These are phyloP conservation scores for Spizellomyces sp. DNA, from an alignment of 192 early-diverging fungal species.

Conservation along the genomic window DNA sequence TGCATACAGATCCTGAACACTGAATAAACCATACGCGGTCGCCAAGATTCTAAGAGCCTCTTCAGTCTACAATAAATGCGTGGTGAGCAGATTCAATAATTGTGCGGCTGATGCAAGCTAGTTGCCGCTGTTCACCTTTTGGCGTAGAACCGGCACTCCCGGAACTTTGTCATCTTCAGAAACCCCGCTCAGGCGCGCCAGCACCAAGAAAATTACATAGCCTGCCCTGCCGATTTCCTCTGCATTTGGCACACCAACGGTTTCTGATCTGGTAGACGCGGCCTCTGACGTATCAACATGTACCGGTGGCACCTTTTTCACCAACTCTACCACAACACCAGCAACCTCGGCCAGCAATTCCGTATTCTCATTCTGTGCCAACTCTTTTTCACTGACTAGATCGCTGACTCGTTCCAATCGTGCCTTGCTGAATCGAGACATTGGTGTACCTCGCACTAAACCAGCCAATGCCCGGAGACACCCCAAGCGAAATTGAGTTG, in stretches of 20 bases:
- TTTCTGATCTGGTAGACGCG: neutral
- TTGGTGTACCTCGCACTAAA: slow-evolving; percentile 45
- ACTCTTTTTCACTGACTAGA: slow-evolving; percentile 41
- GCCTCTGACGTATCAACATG: slow-evolving; percentile 3
- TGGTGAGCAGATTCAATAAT: neutral
- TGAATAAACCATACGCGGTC: slow-evolving; percentile 9
- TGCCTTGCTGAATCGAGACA: neutral
- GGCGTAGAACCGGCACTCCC: slow-evolving; percentile 27
- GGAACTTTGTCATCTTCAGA: slow-evolving; percentile 36
- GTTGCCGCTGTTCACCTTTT: neutral
- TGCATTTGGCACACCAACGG: neutral
- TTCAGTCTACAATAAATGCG: neutral
- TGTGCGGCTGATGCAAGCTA: too few relatives aligned
- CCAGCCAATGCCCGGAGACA: slow-evolving; percentile 38
- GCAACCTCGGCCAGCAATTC: slow-evolving; percentile 39
- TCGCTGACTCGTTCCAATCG: slow-evolving; percentile 23
- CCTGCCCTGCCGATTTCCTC: slow-evolving; percentile 22
- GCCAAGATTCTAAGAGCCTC: slow-evolving; percentile 17
- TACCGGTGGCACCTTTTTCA: slow-evolving; percentile 19
- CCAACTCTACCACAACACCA: slow-evolving; percentile 34
- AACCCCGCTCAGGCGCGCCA: slow-evolving; percentile 40
- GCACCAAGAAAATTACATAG: slow-evolving; percentile 36
- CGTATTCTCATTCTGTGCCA: slow-evolving; percentile 47
- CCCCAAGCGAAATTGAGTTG: slow-evolving; percentile 42
- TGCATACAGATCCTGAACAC: slow-evolving; percentile 25